A percentile compares a stretch with the other conserved stretches of the same genome.
Evolutionary conservation across 2,329 filamentous ascomycete species (phyloP).

Genomic region (Dryadomyces quercivorus): DNA sequence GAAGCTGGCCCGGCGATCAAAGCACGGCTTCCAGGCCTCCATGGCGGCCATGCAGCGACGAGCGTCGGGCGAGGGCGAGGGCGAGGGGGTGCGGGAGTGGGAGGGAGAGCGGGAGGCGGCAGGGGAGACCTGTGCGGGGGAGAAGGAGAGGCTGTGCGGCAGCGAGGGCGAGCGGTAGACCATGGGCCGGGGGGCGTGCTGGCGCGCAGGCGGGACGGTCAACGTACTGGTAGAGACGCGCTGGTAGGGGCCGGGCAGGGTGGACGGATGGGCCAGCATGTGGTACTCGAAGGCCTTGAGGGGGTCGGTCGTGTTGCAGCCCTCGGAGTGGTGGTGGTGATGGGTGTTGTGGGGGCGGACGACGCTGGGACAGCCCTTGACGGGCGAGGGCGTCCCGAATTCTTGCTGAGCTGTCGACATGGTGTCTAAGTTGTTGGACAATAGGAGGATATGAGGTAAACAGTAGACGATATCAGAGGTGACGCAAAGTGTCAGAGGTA

Average conservation of each 20-base stretch:
- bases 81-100: neutral
- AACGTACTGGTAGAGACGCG: neutral
- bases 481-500: no score
- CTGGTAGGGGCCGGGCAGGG: neutral
- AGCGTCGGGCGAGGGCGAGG: conserved; percentile 9
- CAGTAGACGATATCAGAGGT: no score
- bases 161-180: neutral
- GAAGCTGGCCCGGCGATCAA: conserved; percentile 38
- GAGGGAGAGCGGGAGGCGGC: conserved; percentile 4
- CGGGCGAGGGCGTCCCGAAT: no score
- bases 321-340: neutral
- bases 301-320: neutral
- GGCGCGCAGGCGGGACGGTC: neutral
- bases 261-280: conserved; percentile 3
- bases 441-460: no score
- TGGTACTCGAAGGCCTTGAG: conserved; percentile 5
- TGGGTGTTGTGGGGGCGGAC: neutral
- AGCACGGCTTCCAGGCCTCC: conserved; percentile 32
- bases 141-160: neutral
- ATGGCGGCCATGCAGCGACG: conserved; percentile 23
- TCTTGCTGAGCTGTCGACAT: neutral
- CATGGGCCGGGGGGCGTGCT: neutral
- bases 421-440: no score
- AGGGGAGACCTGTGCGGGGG: conserved; percentile 2
- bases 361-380: neutral